Conservation (phyloP, 768 basidiomycete genomes). For the Stropharia rugosoannulata region DNA sequence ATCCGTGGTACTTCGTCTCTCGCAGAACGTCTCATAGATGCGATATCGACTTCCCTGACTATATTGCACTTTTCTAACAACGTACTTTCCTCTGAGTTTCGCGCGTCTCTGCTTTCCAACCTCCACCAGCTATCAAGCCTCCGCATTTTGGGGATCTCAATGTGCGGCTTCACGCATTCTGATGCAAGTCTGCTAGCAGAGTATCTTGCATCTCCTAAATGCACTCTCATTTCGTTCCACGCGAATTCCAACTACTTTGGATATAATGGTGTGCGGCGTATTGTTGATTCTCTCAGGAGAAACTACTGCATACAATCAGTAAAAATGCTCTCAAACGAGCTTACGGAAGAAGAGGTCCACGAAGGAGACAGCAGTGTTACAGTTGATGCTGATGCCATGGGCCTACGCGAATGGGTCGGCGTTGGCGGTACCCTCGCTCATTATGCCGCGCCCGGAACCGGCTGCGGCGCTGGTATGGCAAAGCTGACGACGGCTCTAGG, state of each 20-base stretch:
- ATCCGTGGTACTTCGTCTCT: conserved; percentile 12
- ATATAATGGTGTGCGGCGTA: conserved; percentile 10
- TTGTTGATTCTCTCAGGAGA: conserved; percentile 9
- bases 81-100: conserved; percentile 15
- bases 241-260: conserved; percentile 17
- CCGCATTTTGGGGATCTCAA: conserved; percentile 7
- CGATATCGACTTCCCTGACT: neutral
- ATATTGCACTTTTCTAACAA: conserved; percentile 15
- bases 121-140: conserved; percentile 11
- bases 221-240: conserved; percentile 11
- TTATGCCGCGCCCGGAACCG: too few species aligned
- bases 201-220: conserved; percentile 10
- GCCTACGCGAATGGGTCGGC: neutral
- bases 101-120: conserved; percentile 9
- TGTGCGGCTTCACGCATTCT: conserved; percentile 8
- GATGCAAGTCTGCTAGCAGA: conserved; percentile 8
- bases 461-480: too few species aligned
- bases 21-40: conserved; percentile 10
- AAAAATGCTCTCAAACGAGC: conserved; percentile 14
- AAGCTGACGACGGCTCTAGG: too few species aligned
- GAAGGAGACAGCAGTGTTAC: neutral
- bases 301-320: conserved; percentile 18
- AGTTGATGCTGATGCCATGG: neutral
- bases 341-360: too few species aligned
- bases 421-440: too few species aligned